phyloP scores from a whole-genome alignment of 768 basidiomycete species.

The Auriscalpium orientale region DNA sequence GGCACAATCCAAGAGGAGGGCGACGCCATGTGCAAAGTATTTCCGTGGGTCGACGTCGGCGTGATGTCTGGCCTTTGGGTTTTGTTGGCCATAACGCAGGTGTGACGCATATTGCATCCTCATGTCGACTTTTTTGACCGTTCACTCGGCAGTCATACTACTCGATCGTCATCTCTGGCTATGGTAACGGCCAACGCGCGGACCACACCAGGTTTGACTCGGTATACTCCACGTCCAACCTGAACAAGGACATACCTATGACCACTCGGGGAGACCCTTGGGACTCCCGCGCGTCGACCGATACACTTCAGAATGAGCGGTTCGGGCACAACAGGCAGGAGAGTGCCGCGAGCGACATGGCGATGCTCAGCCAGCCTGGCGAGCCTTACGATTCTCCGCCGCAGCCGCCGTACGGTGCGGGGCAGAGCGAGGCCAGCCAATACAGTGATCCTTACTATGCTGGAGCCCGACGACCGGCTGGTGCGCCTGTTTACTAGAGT shows the following conservation, averaged over 20 bases:
- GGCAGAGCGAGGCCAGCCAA: not conserved
- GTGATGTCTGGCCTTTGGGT: conserved; percentile 88
- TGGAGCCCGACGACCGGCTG: conserved; percentile 3
- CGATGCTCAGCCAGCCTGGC: conserved; percentile 5
- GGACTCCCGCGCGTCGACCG: conserved; percentile 50
- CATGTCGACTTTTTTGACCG: conserved; percentile 21
- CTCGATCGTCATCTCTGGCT: conserved; percentile 46
- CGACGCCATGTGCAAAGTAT: conserved; percentile 75
- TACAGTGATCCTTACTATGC: conserved; percentile 28
- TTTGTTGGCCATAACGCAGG: conserved; percentile 70
- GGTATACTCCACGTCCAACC: conserved; percentile 51
- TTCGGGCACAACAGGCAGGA: conserved; percentile 8
- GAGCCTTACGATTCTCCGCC: not conserved
- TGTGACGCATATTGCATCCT: conserved; percentile 30
- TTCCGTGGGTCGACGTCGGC: conserved; percentile 88
- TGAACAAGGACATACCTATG: conserved; percentile 56
- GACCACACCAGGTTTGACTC: conserved; percentile 79
- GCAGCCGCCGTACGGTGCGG: not conserved
- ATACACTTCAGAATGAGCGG: conserved; percentile 13
- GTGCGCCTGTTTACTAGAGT: too few species aligned
- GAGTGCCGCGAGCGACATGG: conserved; percentile 11
- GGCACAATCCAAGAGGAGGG: conserved; percentile 41
- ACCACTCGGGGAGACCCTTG: conserved; percentile 61
- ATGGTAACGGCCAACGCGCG: conserved; percentile 63
- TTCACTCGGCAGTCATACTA: conserved; percentile 40